Evolutionary conservation across 2,329 filamentous ascomycete species (phyloP).

Genomic region (Amauroascus niger): DNA sequence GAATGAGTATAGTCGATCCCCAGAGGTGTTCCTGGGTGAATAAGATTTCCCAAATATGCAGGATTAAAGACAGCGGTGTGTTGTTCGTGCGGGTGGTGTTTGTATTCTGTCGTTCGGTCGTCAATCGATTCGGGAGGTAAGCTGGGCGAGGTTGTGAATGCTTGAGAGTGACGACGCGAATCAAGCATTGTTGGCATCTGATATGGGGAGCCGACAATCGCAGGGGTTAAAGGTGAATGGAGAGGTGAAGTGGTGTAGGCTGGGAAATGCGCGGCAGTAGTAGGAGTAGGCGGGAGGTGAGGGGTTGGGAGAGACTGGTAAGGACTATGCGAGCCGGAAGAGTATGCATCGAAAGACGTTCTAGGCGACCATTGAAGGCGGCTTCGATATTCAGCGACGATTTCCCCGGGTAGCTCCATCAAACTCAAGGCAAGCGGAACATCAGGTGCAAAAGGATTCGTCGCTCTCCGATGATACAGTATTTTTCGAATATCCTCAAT

Average conservation of each 20-base stretch:
- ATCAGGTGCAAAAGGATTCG: slow-evolving; percentile 48
- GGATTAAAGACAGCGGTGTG: slow-evolving; percentile 31
- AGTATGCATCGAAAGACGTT: slow-evolving; percentile 29
- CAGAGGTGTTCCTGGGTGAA: slow-evolving; percentile 26
- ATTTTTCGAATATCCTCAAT: slow-evolving; percentile 78
- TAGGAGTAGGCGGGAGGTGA: slow-evolving; percentile 28
- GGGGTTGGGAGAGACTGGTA: slow-evolving; percentile 28
- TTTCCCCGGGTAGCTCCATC: slow-evolving; percentile 64
- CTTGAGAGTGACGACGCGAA: slow-evolving; percentile 27
- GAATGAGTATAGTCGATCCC: slow-evolving; percentile 25
- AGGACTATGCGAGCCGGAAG: slow-evolving; percentile 29
- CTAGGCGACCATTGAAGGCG: slow-evolving; percentile 54
- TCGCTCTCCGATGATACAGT: slow-evolving; percentile 58
- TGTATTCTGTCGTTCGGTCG: slow-evolving; percentile 26
- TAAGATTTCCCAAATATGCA: slow-evolving; percentile 28
- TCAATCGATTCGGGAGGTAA: slow-evolving; percentile 29
- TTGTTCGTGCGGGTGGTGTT: slow-evolving; percentile 26
- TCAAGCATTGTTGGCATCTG: slow-evolving; percentile 27
- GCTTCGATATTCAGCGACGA: slow-evolving; percentile 57
- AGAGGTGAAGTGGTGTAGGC: slow-evolving; percentile 34
- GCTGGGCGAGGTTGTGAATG: slow-evolving; percentile 31
- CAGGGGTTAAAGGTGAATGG: slow-evolving; percentile 33
- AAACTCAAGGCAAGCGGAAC: slow-evolving; percentile 54
- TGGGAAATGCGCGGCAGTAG: slow-evolving; percentile 30
- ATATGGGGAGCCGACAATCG: slow-evolving; percentile 32